Percentiles rank a stretch among this genome's conserved stretches.
Conservation (phyloP, 371 early-diverging fungal species). For the Gilbertella persicaria region DNA sequence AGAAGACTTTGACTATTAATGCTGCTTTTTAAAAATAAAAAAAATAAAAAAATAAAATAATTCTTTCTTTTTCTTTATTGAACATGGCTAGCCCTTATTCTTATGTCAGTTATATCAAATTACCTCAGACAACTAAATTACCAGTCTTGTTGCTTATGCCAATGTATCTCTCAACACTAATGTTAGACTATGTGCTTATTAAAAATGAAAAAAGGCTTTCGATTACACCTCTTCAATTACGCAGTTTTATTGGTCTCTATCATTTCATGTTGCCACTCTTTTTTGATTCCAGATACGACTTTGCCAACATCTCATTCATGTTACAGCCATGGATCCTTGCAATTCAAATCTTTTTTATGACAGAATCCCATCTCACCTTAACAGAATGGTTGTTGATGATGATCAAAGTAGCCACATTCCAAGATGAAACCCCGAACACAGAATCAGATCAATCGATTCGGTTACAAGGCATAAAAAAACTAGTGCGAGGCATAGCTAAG, state of each 20-base stretch:
- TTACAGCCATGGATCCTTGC: slow-evolving; percentile 16
- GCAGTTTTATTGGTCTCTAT: slow-evolving; percentile 1
- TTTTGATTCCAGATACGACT: slow-evolving; percentile 10
- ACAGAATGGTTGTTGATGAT: slow-evolving; percentile 5
- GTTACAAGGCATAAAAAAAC: slow-evolving; percentile 2
- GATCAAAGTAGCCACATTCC: slow-evolving; percentile 11
- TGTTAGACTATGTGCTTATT: slow-evolving; percentile 13
- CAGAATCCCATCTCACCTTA: neutral
- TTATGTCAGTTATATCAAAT: neutral
- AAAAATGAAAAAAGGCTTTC: slow-evolving; percentile 8
- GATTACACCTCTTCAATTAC: slow-evolving; percentile 3
- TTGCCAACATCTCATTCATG: slow-evolving; percentile 24
- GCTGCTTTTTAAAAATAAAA: too few species aligned
- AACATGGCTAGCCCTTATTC: too few species aligned
- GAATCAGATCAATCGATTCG: neutral
- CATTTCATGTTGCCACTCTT: slow-evolving; percentile 16
- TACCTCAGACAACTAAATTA: neutral
- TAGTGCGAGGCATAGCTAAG: slow-evolving; percentile 10
- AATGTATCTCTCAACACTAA: neutral
- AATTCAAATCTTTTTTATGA: slow-evolving; percentile 15
- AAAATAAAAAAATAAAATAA: neutral
- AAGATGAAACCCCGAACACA: slow-evolving; percentile 12
- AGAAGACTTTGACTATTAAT: slow-evolving; percentile 27
- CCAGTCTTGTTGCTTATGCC: neutral
- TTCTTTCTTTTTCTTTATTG: too few species aligned